Evolutionary conservation across 495 filamentous ascomycete genomes (phyloP).

Genomic region (Choiromyces venosus): DNA sequence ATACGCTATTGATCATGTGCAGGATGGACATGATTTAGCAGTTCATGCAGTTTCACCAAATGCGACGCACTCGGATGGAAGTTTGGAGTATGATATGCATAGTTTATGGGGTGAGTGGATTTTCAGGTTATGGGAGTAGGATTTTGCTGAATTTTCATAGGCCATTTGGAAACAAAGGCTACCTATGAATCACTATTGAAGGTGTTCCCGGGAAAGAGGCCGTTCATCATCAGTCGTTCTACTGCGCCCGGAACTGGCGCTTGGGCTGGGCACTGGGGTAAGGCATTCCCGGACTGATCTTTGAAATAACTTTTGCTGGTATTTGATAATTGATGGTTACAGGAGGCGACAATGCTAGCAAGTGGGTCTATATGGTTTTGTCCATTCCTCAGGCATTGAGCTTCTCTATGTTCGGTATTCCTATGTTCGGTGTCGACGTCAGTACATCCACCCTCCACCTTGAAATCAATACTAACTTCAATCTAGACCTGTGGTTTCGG

Average conservation of each 20-base stretch:
- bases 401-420: constrained; percentile 76
- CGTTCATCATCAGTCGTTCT: constrained; percentile 80
- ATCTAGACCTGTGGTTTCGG: constrained; percentile 65
- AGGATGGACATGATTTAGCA: constrained; percentile 59
- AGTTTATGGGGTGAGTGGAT: constrained; percentile 71
- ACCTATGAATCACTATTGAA: constrained; percentile 67
- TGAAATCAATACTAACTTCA: not conserved
- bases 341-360: constrained; percentile 64
- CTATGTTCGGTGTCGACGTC: constrained; percentile 74
- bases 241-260: constrained; percentile 77
- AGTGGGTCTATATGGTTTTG: constrained; percentile 67
- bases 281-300: not conserved
- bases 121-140: constrained; percentile 37
- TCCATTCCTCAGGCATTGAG: constrained; percentile 75
- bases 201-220: constrained; percentile 61
- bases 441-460: not conserved
- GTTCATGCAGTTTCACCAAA: constrained; percentile 72
- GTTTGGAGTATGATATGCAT: constrained; percentile 73
- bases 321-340: not conserved
- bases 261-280: constrained; percentile 79
- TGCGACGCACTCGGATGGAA: constrained; percentile 68
- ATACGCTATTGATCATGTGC: constrained; percentile 74
- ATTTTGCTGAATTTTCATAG: not conserved
- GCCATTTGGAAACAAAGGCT: constrained; percentile 49
- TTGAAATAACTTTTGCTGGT: not conserved